A percentile compares a stretch with the other conserved stretches of the same genome.
Conservation (phyloP, 2,329 filamentous ascomycete species). For the Setomelanomma holmii region DNA sequence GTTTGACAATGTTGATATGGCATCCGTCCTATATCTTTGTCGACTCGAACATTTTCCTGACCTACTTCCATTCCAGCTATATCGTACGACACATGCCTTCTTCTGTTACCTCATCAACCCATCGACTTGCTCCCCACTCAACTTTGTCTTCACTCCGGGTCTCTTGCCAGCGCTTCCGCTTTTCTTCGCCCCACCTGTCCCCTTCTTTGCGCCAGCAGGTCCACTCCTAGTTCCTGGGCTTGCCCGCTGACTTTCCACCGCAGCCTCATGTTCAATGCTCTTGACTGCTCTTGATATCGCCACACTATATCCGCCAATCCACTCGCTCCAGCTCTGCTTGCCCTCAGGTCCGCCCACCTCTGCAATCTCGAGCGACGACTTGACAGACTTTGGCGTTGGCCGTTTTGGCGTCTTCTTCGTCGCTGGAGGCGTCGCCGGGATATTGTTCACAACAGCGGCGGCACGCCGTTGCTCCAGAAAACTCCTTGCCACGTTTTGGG, state of each 20-base stretch:
- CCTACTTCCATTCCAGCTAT: no score
- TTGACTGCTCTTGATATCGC: conserved; percentile 45
- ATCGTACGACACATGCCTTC: not conserved
- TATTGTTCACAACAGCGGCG: conserved; percentile 7
- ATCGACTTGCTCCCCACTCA: conserved; percentile 36
- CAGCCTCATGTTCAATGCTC: conserved; percentile 47
- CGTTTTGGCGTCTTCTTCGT: conserved; percentile 7
- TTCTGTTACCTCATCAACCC: conserved; percentile 30
- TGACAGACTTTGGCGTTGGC: conserved; percentile 10
- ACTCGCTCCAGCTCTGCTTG: conserved; percentile 45
- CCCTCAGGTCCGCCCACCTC: conserved; percentile 17
- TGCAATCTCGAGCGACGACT: conserved; percentile 22
- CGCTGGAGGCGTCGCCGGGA: conserved; percentile 1
- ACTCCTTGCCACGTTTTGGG: conserved; percentile 41
- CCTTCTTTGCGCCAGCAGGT: conserved; percentile 1
- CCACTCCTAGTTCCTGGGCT: conserved; percentile 1
- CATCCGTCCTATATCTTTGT: no score
- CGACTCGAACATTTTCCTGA: no score
- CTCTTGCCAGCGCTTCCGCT: conserved; percentile 13
- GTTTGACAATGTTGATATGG: no score
- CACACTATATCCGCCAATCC: conserved; percentile 49
- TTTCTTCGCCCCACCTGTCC: conserved; percentile 11
- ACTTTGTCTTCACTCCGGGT: conserved; percentile 18
- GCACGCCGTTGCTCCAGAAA: conserved; percentile 42
- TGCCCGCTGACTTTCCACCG: conserved; percentile 35